Evolutionary conservation across 495 filamentous ascomycete species (phyloP), one percentile per base, ranked within the genome.

Genomic region (Neurospora discreta): DNA sequence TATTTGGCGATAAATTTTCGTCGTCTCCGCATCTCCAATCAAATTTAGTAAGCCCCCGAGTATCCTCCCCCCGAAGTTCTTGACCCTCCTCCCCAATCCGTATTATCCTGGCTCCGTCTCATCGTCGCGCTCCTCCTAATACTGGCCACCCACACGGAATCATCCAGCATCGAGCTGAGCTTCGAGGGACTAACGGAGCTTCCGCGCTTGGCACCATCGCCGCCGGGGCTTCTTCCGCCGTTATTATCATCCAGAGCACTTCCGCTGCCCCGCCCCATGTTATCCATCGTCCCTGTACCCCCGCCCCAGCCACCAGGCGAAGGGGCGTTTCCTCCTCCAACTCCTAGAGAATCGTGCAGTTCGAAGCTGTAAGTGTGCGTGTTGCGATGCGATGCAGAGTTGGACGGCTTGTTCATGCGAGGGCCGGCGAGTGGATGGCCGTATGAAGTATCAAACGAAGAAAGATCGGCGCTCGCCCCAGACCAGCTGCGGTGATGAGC

Each of bases 101-200:
- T 68, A 39, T 43, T 20, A 36, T 70, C 36, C 46, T 60, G 58
- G 15, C 68, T 52, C 20, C 88, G 87, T 74, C 90, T 88, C 82
- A 89, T 87, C 68, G 93, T 97, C 73, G 95, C 93, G 81, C 93
- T 97, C 71, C 93, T 87, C 72, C 93, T 86, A 68, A 98, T 92
- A 84, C 93, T 97, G 81, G 94, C 91, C 69, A 94, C 92, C 94
- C 94, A 98, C 23, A 90, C 92, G 44, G 93, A 95, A 74, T 93
- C 90, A 74, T 92, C 91, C 38, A 98, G 84, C 76, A 93, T 89
- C 70, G 92, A 87, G 81, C 94, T 88, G 72, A 95, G 90, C 77
- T 94, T 90, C 67, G 90, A 87, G 68, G 91, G 89, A 73, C 89
- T 92, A 71, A 95, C 91, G 38, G 87, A 83, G 77, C 91, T 95